Evolutionary conservation across 257 asterid genomes (phyloP), one percentile per base, ranked within the genome.

Genomic region (Salvia miltiorrhiza): DNA sequence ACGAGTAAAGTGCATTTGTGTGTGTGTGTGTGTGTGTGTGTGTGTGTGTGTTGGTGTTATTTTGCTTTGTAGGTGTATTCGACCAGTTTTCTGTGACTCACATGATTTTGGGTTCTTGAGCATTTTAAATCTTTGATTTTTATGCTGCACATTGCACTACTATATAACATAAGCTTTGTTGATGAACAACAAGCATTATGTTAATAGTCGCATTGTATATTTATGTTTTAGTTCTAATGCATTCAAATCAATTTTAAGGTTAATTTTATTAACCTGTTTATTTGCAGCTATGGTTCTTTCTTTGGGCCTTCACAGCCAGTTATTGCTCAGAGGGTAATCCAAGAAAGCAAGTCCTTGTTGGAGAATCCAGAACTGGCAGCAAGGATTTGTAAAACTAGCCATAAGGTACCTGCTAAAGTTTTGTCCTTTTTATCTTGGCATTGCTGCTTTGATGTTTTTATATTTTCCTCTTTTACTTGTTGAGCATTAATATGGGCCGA

Each of bases 251-350:
- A 20, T 40, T 23, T n/a, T 56, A 19, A 63, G 33, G 47, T 53
- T 55, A 39, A 24, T 43, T 44, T 16, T 76, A 40, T 77, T 24
- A 14, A 33, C 19, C 24, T 60, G 66, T 48, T 24, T 56, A 50
- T 65, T 40, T 79, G 81, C 90, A 94, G 99, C 72, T 91, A 78
- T 77, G 99, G 99, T 48, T 87, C 97, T 71, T 94, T 94, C 79
- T 94, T 94, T 78, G 99, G 99, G 61, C 97, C 97, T 63, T 89
- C 97, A 17, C 93, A 86, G 77, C 97, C 97, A 9, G 86, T 85
- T 77, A 94, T 94, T 79, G 90, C 99, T 73, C 87, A 80, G 65
- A 86, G 99, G 83, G 99, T 94, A 40, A 89, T 94, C 79, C 92
- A 94, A 81, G 97, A 91, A 84, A 94, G 99, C 95, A 94, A 81